These are phyloP conservation scores for Bipolaris sorokiniana DNA, from an alignment of 2,329 filamentous ascomycete genomes.

Conservation along the genomic window DNA sequence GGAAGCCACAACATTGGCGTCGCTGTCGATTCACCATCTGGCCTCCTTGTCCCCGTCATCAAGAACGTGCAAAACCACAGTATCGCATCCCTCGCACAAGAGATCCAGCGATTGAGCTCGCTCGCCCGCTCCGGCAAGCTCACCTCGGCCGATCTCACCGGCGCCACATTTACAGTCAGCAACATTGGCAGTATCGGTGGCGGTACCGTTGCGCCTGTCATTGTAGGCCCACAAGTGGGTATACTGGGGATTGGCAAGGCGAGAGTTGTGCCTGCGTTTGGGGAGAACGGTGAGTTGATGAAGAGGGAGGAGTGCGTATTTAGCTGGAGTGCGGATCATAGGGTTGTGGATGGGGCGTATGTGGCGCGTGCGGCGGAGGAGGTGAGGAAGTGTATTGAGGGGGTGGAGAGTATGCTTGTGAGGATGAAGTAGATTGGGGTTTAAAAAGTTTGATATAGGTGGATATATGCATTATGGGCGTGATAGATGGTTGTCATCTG, in stretches of 20 bases:
- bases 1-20: conserved; percentile 92
- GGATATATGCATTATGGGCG: background rate
- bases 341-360: conserved; percentile 92
- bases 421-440: conserved; percentile 50
- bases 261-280: conserved; percentile 80
- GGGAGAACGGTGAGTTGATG: conserved; percentile 62
- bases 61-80: conserved; percentile 79
- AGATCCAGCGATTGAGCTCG: conserved; percentile 74
- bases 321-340: conserved; percentile 95
- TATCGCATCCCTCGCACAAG: conserved; percentile 77
- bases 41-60: conserved; percentile 90
- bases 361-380: conserved; percentile 89
- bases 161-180: conserved; percentile 92
- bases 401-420: conserved; percentile 85
- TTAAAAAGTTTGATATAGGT: background rate
- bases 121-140: conserved; percentile 79
- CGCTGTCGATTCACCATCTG: conserved; percentile 89
- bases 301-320: conserved; percentile 84
- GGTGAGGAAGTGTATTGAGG: conserved; percentile 78
- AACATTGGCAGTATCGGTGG: conserved; percentile 97
- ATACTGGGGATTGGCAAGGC: conserved; percentile 89
- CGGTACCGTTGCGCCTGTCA: conserved; percentile 87
- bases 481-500: background rate
- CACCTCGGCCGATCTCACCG: conserved; percentile 73
- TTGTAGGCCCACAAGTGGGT: conserved; percentile 87